Evolutionary conservation across 352 stramenopile genomes (phyloP).

Genomic region (Thraustochytrium striatum): DNA sequence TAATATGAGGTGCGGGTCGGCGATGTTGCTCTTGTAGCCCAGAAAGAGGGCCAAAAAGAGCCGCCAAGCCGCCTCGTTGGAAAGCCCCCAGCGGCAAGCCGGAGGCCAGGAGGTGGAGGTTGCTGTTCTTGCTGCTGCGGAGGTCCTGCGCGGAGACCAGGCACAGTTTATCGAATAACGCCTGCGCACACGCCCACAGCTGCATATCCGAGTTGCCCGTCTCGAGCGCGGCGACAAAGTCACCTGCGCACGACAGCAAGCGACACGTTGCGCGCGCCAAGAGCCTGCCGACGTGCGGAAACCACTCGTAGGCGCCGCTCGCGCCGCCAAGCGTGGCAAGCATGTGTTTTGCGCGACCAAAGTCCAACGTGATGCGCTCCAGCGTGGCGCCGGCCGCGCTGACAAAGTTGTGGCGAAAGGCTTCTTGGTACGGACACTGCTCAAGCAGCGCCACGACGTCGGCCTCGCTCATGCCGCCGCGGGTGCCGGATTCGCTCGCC

Average conservation of each 20-base stretch:
- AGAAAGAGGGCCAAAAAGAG: slow-evolving; percentile 9
- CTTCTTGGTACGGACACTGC: not conserved
- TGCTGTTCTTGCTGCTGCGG: not conserved
- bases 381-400: not conserved
- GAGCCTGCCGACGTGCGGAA: not conserved
- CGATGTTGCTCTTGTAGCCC: not conserved
- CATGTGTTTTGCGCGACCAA: not conserved
- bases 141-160: not conserved
- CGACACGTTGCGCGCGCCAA: not conserved
- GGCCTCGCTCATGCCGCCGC: not conserved
- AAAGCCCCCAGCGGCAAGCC: slow-evolving; percentile 22
- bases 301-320: not conserved
- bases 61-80: slow-evolving; percentile 11
- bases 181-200: not conserved
- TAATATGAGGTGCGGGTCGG: not conserved
- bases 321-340: not conserved
- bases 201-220: not conserved
- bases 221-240: slow-evolving; percentile 16
- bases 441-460: slow-evolving; percentile 26
- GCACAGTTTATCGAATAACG: slow-evolving; percentile 7
- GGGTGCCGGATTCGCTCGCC: too few species aligned
- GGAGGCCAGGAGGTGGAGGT: not conserved
- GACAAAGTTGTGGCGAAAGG: not conserved
- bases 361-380: not conserved
- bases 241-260: not conserved